Evolutionary conservation across 768 basidiomycete genomes (phyloP), one percentile per base, ranked within the genome.

Genomic region (Polyporus arcularius): DNA sequence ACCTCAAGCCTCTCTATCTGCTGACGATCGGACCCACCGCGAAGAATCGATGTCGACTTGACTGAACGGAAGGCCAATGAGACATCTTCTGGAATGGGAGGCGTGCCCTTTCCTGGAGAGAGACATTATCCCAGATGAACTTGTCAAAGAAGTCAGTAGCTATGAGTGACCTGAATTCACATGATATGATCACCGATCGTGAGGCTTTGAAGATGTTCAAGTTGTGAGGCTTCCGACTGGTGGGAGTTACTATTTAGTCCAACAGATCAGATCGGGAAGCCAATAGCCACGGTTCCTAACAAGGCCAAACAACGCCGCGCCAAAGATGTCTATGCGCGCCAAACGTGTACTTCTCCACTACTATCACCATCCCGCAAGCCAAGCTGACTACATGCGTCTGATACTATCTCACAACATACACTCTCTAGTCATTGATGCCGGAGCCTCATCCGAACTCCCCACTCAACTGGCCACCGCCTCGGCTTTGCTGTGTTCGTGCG

Each of bases 1-100:
- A 26, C 21, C 51, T 11, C 8, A 31, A 56, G 32, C 49, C 0
- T 21, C 3, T 26, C 42, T 30, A 1, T 30, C 38, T 31, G 32
- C 39, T 45, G 16, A 41, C 21, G 31, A 43, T n/a, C 26, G 30
- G 21, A 60, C 66, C 26, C 56, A 90, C 93, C 90, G 82, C 52
- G 88, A 89, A 31, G 85, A 77, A 75, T 96, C 94, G 50, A 85
- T 71, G 46, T 88, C 84, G 48, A 83, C 82, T 65, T 90, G 87
- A 28, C 84, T 82, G 7, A 78, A 76, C 1, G 93, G 93, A 10
- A 97, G 78, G 18, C 85, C 89, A 18, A 79, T 76, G 21, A 95
- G 73, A 70, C 89, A 93, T 54, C 90, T 80, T 56, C 79, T 80
- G 60, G 82, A 86, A 70, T 92, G 90, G 12, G 76, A 73, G 48